Conservation (phyloP, 768 basidiomycete genomes). For the Suillus occidentalis region DNA sequence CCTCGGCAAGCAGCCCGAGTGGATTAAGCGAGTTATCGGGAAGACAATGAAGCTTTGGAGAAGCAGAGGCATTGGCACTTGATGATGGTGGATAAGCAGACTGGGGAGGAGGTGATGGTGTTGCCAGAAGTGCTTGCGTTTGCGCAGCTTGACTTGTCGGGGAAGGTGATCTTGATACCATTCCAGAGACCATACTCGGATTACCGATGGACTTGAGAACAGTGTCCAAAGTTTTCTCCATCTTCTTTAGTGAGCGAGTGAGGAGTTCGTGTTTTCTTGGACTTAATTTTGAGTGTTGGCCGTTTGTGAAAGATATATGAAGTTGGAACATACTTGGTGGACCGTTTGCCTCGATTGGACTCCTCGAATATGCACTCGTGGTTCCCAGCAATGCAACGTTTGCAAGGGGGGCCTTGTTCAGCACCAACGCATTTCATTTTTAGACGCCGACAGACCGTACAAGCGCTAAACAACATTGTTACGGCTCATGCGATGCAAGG, state of each 20-base stretch:
- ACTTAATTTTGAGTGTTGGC: slow-evolving; percentile 30
- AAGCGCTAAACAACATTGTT: slow-evolving; percentile 56
- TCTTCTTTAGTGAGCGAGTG: slow-evolving; percentile 80
- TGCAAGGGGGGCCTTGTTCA: slow-evolving; percentile 89
- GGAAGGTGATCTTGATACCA: slow-evolving; percentile 81
- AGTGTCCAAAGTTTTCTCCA: slow-evolving; percentile 92
- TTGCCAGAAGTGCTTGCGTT: slow-evolving; percentile 58
- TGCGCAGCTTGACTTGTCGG: slow-evolving; percentile 52
- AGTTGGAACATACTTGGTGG: slow-evolving; percentile 60
- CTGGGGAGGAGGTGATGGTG: slow-evolving; percentile 49
- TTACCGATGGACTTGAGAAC: slow-evolving; percentile 88
- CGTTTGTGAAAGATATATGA: slow-evolving; percentile 21
- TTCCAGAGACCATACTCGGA: slow-evolving; percentile 72
- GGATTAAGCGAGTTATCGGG: slow-evolving; percentile 94
- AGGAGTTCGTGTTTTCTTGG: slow-evolving; percentile 82
- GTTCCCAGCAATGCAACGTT: slow-evolving; percentile 73
- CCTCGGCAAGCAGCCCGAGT: slow-evolving; percentile 88
- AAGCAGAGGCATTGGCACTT: slow-evolving; percentile 39
- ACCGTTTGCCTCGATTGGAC: slow-evolving; percentile 90
- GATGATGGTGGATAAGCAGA: slow-evolving; percentile 28
- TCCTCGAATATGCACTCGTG: slow-evolving; percentile 98
- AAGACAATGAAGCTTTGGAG: slow-evolving; percentile 86
- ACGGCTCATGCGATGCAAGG: slow-evolving; percentile 4
- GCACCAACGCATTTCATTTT: slow-evolving; percentile 95
- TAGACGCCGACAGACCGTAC: slow-evolving; percentile 86